Percentiles rank a stretch among this genome's conserved stretches.
Evolutionary conservation across 2,329 filamentous ascomycete genomes (phyloP).

Genomic region (Scedosporium apiospermum): DNA sequence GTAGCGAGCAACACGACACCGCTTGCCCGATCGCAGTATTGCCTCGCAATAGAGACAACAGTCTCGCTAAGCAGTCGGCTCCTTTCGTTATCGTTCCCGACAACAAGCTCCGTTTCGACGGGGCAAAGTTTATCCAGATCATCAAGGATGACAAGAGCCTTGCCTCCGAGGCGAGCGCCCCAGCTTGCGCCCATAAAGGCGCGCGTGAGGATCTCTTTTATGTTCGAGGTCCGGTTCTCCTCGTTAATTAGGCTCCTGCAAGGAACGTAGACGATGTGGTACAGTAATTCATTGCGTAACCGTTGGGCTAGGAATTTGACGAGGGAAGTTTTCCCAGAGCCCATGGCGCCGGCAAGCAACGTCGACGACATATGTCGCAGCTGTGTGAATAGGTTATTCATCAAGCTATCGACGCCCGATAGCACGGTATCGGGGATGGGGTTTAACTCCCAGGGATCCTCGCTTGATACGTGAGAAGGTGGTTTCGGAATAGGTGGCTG

Average conservation of each 20-base stretch:
- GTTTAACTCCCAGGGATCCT: slow-evolving; percentile 40
- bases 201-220: slow-evolving; percentile 79
- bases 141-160: slow-evolving; percentile 77
- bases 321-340: slow-evolving; percentile 80
- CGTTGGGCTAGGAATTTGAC: slow-evolving; percentile 66
- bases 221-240: slow-evolving; percentile 77
- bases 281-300: slow-evolving; percentile 63
- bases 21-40: slow-evolving; percentile 72
- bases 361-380: slow-evolving; percentile 82
- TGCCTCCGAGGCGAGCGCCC: slow-evolving; percentile 80
- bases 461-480: slow-evolving; percentile 35
- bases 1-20: slow-evolving; percentile 83
- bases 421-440: slow-evolving; percentile 50
- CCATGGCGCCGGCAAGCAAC: slow-evolving; percentile 77
- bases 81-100: slow-evolving; percentile 85
- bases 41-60: slow-evolving; percentile 69
- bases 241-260: slow-evolving; percentile 84
- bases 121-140: slow-evolving; percentile 91
- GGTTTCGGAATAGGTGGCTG: slow-evolving; percentile 64
- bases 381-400: slow-evolving; percentile 64
- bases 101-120: slow-evolving; percentile 86
- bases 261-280: slow-evolving; percentile 76
- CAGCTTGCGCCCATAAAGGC: slow-evolving; percentile 85
- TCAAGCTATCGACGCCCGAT: slow-evolving; percentile 74
- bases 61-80: slow-evolving; percentile 89